Percentiles rank a stretch among this genome's conserved stretches.
Evolutionary conservation across 768 basidiomycete genomes (phyloP).

Genomic region (Tylopilus rubrobrunneus): DNA sequence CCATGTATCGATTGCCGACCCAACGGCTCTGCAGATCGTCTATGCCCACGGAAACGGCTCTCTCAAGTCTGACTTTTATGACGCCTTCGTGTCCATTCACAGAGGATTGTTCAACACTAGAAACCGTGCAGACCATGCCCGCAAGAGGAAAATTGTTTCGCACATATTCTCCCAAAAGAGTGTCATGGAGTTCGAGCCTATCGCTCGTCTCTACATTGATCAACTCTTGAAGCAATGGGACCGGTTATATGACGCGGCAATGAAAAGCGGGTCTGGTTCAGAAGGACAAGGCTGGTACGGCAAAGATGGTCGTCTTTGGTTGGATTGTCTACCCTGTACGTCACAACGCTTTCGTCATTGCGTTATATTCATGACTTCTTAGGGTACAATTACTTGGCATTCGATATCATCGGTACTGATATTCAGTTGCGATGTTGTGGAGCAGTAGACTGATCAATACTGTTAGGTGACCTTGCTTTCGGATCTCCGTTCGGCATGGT

Average conservation of each 20-base stretch:
- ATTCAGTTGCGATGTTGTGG: background rate
- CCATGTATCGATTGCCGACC: constrained; percentile 73
- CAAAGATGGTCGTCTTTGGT: constrained; percentile 60
- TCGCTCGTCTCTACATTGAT: constrained; percentile 58
- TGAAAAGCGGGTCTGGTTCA: constrained; percentile 50
- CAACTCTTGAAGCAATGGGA: constrained; percentile 75
- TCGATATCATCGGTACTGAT: constrained; percentile 66
- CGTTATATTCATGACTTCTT: constrained; percentile 6
- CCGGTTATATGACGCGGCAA: constrained; percentile 51
- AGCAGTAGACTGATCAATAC: background rate
- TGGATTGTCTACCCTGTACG: constrained; percentile 72
- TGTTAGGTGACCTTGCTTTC: constrained; percentile 66
- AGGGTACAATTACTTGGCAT: constrained; percentile 63
- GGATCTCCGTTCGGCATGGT: constrained; percentile 91
- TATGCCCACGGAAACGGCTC: constrained; percentile 87
- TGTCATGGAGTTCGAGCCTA: constrained; percentile 83
- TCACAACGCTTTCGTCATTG: background rate
- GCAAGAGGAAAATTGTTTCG: constrained; percentile 89
- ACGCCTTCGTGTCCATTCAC: constrained; percentile 71
- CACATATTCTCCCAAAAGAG: constrained; percentile 83
- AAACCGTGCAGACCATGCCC: constrained; percentile 71
- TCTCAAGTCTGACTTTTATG: constrained; percentile 75
- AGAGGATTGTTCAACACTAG: constrained; percentile 79
- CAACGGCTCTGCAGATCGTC: constrained; percentile 67
- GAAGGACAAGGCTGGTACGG: constrained; percentile 69